Base-by-base conservation (phyloP, 352 stramenopile genomes). In the Aphanomyces invadans region DNA sequence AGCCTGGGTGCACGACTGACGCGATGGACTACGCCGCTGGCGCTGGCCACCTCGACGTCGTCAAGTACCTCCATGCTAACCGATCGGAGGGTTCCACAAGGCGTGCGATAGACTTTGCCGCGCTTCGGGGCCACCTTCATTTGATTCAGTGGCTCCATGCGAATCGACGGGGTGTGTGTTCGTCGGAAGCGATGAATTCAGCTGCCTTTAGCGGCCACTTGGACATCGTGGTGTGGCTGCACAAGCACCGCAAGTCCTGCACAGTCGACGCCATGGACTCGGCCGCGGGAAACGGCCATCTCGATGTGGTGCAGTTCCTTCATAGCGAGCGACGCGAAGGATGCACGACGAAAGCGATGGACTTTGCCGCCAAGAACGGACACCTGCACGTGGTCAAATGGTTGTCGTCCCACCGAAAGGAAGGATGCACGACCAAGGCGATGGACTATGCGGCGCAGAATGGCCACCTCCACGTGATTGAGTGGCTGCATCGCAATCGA, bases 11-110 rank as follows among this genome's bases (percentile, higher is more conserved):
- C 23, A 67, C 60, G 10, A 57, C 44, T 21, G 60, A 70, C 29
- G 63, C 63, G 1, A 70, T 70, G 63, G 63, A 70, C 53, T 70
- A 65, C 45, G 63, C 63, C 4, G 63, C 63, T 9, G n/a, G 63
- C 28, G 25, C 31, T 21, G 63, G 63, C 26, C 52, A 70, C 26
- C 28, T 70, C 17, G 48, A 70, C 36, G 48, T 70, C 26, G 52
- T 70, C 19, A 57, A 55, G 38, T 70, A 54, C 56, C 39, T 70
- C 29, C 51, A 65, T 54, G 55, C 29, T 2, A 42, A 67, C 12
- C 60, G 60, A 9, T 26, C 21, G 15, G 60, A 67, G 44, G 60
- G 60, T 11, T 70, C 51, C 21, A 65, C 63, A 4, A 70, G 53
- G 38, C 45, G 63, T 44, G 63, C 63, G 17, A 70, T 70, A 52